phyloP scores from a whole-genome alignment of 139 green algal species.

The Gonium pectorale region DNA sequence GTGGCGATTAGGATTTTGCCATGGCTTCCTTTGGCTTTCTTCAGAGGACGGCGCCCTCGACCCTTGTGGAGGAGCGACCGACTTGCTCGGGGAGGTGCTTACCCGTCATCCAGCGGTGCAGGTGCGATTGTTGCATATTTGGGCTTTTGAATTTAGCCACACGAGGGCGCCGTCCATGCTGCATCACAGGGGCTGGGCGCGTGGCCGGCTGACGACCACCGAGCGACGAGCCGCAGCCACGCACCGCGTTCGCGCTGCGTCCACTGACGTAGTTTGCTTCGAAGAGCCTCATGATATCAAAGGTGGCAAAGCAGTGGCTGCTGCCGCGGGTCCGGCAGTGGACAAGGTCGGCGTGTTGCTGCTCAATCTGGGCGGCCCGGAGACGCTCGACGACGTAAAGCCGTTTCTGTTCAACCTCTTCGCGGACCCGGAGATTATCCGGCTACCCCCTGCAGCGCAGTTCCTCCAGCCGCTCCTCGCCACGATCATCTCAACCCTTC shows the following conservation, averaged over 20 bases:
- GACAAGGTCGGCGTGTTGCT: constrained; percentile 94
- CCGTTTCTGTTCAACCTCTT: constrained; percentile 99
- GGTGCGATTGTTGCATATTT: neutral
- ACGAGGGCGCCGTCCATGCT: too few relatives aligned
- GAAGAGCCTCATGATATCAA: constrained; percentile 4
- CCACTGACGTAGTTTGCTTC: constrained; percentile 27
- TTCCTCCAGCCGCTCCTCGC: constrained; percentile 93
- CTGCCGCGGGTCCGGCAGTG: constrained; percentile 1
- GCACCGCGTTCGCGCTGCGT: neutral
- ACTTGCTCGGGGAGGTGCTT: constrained; percentile 16
- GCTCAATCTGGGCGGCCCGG: constrained; percentile 97
- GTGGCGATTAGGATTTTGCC: too few relatives aligned
- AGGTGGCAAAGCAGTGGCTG: neutral
- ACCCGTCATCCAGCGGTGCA: neutral
- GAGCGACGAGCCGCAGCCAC: neutral
- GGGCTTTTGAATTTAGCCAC: too few relatives aligned
- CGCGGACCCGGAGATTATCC: constrained; percentile 97
- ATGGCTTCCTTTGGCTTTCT: constrained; percentile 37
- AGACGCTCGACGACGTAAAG: constrained; percentile 96
- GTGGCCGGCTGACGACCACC: constrained; percentile 13
- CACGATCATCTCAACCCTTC: constrained; percentile 82
- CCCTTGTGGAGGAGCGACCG: constrained; percentile 9
- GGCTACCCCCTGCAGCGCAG: constrained; percentile 61
- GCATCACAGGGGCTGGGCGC: too few relatives aligned
- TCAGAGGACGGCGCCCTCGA: constrained; percentile 9